These are phyloP conservation scores for Euryodendron excelsum DNA, from an alignment of 148 eudicot genomes.

Conservation along the genomic window DNA sequence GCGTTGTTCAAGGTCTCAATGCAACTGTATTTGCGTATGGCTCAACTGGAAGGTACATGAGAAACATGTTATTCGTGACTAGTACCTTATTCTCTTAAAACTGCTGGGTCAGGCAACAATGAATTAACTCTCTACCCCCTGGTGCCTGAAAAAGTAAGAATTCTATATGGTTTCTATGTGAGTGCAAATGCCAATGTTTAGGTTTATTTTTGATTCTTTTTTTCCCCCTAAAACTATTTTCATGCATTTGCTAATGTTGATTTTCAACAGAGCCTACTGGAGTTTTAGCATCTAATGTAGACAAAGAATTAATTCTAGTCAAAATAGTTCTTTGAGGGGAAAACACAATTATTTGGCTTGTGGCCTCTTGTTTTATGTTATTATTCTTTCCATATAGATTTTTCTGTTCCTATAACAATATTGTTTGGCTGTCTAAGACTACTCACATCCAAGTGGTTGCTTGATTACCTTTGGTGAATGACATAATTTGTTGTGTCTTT, in stretches of 20 bases:
- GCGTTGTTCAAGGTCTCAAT: conserved; percentile 82
- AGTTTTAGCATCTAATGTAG: background rate
- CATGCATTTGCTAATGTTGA: background rate
- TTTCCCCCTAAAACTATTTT: background rate
- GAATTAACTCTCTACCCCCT: background rate
- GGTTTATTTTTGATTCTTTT: background rate
- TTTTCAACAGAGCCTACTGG: too few relatives aligned
- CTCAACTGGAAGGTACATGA: conserved; percentile 74
- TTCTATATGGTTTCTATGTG: background rate
- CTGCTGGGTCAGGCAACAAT: background rate
- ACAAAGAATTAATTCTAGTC: background rate
- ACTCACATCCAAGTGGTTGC: background rate
- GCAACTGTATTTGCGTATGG: conserved; percentile 91
- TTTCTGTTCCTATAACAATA: background rate
- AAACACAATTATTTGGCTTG: background rate
- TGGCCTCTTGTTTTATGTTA: background rate
- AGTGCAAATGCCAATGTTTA: background rate
- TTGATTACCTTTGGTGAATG: background rate
- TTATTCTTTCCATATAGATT: background rate
- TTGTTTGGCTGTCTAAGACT: background rate
- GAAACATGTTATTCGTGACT: background rate
- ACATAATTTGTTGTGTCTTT: background rate
- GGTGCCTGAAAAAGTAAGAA: background rate
- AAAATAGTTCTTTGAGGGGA: background rate
- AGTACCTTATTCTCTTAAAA: background rate